phyloP scores from a whole-genome alignment of 148 eudicot genomes.

The Rhododendron molle region DNA sequence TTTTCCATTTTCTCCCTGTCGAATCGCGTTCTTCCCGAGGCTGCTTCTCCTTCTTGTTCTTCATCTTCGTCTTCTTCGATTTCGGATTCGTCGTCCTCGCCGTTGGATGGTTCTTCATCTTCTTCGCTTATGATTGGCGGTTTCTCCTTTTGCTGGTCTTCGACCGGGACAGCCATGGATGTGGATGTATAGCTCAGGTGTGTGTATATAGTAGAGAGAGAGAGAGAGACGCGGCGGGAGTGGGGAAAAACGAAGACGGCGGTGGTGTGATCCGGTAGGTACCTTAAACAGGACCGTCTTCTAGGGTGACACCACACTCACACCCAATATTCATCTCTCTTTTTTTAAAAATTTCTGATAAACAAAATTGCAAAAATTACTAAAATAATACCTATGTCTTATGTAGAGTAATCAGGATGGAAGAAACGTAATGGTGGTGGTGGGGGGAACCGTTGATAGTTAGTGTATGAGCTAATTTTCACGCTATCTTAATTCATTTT shows the following conservation, averaged over 20 bases:
- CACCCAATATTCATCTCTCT: neutral
- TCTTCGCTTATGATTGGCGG: conserved; percentile 14
- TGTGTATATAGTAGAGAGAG: neutral
- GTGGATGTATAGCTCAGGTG: neutral
- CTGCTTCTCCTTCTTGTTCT: conserved; percentile 24
- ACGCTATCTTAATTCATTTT: neutral
- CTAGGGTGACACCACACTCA: neutral
- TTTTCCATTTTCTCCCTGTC: conserved; percentile 44
- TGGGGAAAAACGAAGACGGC: neutral
- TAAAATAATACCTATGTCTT: no score
- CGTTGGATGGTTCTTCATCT: conserved; percentile 12
- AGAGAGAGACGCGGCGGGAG: neutral
- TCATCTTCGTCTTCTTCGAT: conserved; percentile 12
- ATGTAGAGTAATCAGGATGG: no score
- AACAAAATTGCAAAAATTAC: no score
- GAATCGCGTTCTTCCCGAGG: conserved; percentile 14
- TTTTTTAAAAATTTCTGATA: no score
- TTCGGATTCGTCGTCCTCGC: conserved; percentile 15
- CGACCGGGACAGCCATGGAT: conserved; percentile 13
- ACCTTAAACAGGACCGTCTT: neutral
- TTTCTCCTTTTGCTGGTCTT: conserved; percentile 7
- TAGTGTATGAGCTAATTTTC: neutral
- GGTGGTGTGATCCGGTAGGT: neutral
- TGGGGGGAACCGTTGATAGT: neutral
- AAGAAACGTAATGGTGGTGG: no score